These are phyloP conservation scores for Clavaria fumosa DNA, from an alignment of 768 basidiomycete genomes.

Conservation along the genomic window DNA sequence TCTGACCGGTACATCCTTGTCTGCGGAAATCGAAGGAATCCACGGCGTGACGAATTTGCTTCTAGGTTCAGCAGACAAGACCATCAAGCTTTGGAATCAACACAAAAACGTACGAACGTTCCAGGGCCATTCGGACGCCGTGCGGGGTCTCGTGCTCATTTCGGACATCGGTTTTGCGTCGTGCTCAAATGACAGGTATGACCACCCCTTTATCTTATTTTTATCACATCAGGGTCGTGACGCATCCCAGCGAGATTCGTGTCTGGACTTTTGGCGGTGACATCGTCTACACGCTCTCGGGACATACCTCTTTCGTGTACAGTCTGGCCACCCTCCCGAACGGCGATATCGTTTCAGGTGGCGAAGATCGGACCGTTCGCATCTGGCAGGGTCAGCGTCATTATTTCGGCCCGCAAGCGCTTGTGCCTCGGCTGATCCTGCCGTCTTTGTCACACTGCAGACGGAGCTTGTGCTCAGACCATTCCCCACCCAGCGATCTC, in stretches of 20 bases:
- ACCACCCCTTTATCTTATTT: slow-evolving; percentile 3
- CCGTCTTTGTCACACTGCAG: slow-evolving; percentile 21
- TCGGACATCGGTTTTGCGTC: slow-evolving; percentile 89
- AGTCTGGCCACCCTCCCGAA: slow-evolving; percentile 67
- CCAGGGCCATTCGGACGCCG: slow-evolving; percentile 81
- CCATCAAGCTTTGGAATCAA: slow-evolving; percentile 77
- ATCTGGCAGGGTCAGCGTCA: slow-evolving; percentile 67
- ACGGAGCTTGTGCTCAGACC: slow-evolving; percentile 78
- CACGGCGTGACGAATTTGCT: background rate
- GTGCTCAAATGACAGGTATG: slow-evolving; percentile 85
- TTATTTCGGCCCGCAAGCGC: slow-evolving; percentile 3
- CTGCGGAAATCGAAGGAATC: background rate
- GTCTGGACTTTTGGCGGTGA: slow-evolving; percentile 85
- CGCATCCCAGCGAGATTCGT: slow-evolving; percentile 57
- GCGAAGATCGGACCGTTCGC: slow-evolving; percentile 87
- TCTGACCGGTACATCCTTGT: slow-evolving; percentile 50
- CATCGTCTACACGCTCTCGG: slow-evolving; percentile 62
- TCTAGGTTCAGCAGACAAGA: slow-evolving; percentile 88
- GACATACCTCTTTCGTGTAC: slow-evolving; percentile 96
- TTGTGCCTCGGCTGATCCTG: background rate
- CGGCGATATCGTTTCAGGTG: slow-evolving; percentile 76
- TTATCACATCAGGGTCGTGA: slow-evolving; percentile 4
- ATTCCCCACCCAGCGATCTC: slow-evolving; percentile 91
- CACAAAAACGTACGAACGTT: slow-evolving; percentile 65
- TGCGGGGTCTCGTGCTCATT: slow-evolving; percentile 68